Percentiles rank a stretch among this genome's conserved stretches.
These are phyloP conservation scores for Alnus rubra DNA, from an alignment of 306 rosid species.

Conservation along the genomic window DNA sequence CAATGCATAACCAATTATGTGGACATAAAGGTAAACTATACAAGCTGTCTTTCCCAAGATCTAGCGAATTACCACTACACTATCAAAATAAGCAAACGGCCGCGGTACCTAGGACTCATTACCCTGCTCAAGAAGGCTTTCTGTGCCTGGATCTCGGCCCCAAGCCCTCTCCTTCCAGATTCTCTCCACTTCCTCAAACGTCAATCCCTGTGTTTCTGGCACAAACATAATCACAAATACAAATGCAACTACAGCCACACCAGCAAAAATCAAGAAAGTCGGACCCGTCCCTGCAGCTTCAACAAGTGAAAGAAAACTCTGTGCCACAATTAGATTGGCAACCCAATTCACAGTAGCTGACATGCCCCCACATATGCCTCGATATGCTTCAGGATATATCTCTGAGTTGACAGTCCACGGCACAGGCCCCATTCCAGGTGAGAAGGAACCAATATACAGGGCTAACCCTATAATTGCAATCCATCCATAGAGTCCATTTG, in stretches of 20 bases:
- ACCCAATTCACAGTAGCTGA: conserved; percentile 91
- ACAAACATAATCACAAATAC: conserved; percentile 54
- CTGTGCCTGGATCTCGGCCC: conserved; percentile 48
- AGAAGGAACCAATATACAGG: conserved; percentile 66
- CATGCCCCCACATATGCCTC: conserved; percentile 94
- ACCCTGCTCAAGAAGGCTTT: conserved; percentile 50
- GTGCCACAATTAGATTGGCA: conserved; percentile 78
- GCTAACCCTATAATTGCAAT: conserved; percentile 70
- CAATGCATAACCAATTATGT: not conserved
- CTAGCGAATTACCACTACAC: not conserved
- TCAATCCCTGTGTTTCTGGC: conserved; percentile 90
- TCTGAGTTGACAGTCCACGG: conserved; percentile 97
- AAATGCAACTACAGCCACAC: conserved; percentile 60
- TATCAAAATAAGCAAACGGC: not conserved
- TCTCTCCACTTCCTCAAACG: conserved; percentile 86
- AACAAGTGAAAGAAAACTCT: conserved; percentile 68
- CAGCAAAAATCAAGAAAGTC: conserved; percentile 76
- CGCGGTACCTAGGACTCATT: conserved; percentile 25
- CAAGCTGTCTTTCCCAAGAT: not conserved
- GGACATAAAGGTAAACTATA: not conserved
- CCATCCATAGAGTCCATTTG: conserved; percentile 56
- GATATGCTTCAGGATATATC: conserved; percentile 77
- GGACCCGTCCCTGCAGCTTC: conserved; percentile 69
- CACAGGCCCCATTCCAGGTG: conserved; percentile 96
- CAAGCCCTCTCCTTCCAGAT: conserved; percentile 86